phyloP scores from a whole-genome alignment of 2,329 filamentous ascomycete species.

The Botrytis paeoniae region DNA sequence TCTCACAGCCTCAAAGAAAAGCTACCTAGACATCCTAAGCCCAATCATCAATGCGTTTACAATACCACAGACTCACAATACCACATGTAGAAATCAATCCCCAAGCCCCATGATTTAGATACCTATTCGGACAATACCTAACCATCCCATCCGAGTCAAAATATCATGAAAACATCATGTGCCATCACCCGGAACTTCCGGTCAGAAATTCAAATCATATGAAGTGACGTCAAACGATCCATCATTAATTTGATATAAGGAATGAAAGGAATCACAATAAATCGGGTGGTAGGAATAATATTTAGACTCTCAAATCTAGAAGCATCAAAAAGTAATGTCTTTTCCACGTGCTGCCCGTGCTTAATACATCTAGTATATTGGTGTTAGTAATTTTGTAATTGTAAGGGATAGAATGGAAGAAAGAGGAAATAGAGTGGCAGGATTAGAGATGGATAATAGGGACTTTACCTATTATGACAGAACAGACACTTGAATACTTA shows the following conservation, averaged over 20 bases:
- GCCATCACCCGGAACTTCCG: background rate
- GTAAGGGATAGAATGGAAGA: background rate
- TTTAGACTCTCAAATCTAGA: background rate
- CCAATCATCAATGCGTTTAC: background rate
- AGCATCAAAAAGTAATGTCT: background rate
- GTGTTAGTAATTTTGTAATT: background rate
- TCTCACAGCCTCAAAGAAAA: background rate
- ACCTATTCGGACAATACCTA: background rate
- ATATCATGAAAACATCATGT: background rate
- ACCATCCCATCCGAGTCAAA: background rate
- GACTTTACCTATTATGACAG: background rate
- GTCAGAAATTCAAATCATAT: background rate
- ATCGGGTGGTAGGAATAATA: background rate
- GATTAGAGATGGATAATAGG: background rate
- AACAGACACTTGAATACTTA: background rate
- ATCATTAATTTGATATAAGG: background rate
- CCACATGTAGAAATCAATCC: background rate
- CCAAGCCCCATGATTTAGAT: background rate
- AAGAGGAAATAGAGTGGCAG: background rate
- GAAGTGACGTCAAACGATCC: background rate
- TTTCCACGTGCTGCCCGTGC: background rate
- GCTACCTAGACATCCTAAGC: background rate
- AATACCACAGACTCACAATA: background rate
- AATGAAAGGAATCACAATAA: background rate
- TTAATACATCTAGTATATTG: background rate